Conservation (phyloP, 768 basidiomycete genomes). For the Glaciozyma antarctica region DNA sequence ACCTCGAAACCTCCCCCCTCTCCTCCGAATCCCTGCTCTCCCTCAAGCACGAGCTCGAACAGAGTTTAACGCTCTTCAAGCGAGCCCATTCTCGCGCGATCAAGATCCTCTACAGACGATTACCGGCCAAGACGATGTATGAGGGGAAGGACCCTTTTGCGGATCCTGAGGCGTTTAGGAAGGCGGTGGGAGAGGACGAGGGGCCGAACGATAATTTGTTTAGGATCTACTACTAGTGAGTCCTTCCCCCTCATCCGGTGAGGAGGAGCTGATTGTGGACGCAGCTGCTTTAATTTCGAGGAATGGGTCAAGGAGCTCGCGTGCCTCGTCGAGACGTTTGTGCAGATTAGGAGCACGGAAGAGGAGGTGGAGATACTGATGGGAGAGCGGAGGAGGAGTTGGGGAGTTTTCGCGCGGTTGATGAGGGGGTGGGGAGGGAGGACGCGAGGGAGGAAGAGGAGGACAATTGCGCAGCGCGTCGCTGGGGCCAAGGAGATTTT, state of each 20-base stretch:
- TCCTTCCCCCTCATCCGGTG: too few relatives aligned
- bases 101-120: conserved; percentile 25
- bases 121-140: conserved; percentile 19
- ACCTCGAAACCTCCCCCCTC: conserved; percentile 4
- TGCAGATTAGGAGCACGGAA: conserved; percentile 62
- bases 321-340: conserved; percentile 72
- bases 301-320: conserved; percentile 81
- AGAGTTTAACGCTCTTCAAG: conserved; percentile 35
- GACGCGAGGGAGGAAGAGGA: too few relatives aligned
- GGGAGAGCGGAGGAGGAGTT: background rate
- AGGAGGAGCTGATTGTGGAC: conserved; percentile 46
- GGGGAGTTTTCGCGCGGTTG: conserved; percentile 8
- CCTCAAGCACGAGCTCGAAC: conserved; percentile 33
- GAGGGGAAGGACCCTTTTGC: conserved; percentile 3
- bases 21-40: conserved; percentile 17
- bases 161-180: background rate
- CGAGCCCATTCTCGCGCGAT: conserved; percentile 32
- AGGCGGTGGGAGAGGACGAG: background rate
- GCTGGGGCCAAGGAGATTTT: conserved; percentile 18
- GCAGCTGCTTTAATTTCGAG: conserved; percentile 92
- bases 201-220: conserved; percentile 32
- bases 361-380: conserved; percentile 35
- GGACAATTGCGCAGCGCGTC: conserved; percentile 2
- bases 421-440: background rate
- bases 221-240: conserved; percentile 30